Percentiles rank a stretch among this genome's conserved stretches.
phyloP scores from a whole-genome alignment of 495 filamentous ascomycete genomes.

The Evernia prunastri region DNA sequence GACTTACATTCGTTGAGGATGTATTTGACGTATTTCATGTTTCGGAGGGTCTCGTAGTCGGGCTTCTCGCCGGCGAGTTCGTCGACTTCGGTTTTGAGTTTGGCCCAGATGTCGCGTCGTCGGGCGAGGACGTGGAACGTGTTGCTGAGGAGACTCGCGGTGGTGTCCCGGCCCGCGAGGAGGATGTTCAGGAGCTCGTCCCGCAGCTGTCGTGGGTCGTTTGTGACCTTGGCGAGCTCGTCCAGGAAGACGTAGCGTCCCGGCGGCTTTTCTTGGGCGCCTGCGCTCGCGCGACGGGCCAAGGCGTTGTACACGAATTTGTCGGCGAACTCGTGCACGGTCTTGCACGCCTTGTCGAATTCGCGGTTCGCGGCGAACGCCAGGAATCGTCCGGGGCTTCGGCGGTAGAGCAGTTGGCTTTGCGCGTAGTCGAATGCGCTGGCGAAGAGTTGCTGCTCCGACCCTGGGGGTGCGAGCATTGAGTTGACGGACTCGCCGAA shows the following conservation, averaged over 20 bases:
- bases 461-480: constrained; percentile 27
- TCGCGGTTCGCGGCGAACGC: no score
- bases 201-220: constrained; percentile 51
- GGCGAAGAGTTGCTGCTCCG: constrained; percentile 28
- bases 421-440: constrained; percentile 33
- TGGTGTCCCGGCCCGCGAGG: constrained; percentile 36
- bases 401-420: background rate
- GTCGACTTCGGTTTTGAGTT: constrained; percentile 30
- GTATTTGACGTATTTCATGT: constrained; percentile 4
- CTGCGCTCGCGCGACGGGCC: no score
- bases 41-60: constrained; percentile 25
- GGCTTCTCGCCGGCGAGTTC: constrained; percentile 28
- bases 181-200: constrained; percentile 58
- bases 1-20: constrained; percentile 15
- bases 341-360: no score
- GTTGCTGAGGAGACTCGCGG: constrained; percentile 37
- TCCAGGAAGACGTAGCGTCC: constrained; percentile 39
- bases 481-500: constrained; percentile 45
- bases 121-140: constrained; percentile 13
- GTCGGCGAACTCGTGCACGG: no score
- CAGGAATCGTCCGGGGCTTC: no score
- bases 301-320: no score
- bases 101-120: constrained; percentile 5
- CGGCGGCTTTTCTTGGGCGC: no score
- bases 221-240: constrained; percentile 52